Evolutionary conservation across 768 basidiomycete genomes (phyloP).

Genomic region (Russula lepida): DNA sequence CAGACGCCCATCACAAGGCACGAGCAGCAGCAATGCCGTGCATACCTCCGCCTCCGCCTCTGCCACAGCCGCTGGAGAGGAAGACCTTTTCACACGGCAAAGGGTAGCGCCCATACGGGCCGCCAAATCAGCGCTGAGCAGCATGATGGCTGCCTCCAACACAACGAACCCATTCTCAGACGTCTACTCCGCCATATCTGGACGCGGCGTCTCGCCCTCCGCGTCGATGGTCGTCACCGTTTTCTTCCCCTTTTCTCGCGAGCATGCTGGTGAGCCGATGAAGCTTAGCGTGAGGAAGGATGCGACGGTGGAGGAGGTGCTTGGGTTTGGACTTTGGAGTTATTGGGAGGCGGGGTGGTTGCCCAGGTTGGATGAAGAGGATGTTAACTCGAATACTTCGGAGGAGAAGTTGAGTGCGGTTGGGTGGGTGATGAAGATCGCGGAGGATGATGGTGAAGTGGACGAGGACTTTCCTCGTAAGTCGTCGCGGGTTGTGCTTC

Average conservation of each 20-base stretch:
- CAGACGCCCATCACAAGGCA: conserved; percentile 21
- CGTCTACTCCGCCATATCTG: conserved; percentile 77
- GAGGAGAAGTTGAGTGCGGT: conserved; percentile 65
- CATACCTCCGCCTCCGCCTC: not conserved
- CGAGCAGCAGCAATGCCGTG: not conserved
- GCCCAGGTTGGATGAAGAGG: conserved; percentile 71
- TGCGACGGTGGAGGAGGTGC: conserved; percentile 90
- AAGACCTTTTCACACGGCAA: conserved; percentile 42
- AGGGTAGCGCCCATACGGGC: conserved; percentile 37
- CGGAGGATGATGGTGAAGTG: conserved; percentile 95
- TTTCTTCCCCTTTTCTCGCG: conserved; percentile 75
- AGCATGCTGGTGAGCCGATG: conserved; percentile 56
- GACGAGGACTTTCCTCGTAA: conserved; percentile 97
- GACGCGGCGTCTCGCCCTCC: conserved; percentile 51
- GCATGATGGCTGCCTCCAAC: conserved; percentile 60
- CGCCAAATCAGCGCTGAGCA: conserved; percentile 56
- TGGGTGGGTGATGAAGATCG: conserved; percentile 89
- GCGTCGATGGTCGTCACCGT: conserved; percentile 60
- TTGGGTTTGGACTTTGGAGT: conserved; percentile 86
- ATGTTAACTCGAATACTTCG: conserved; percentile 36
- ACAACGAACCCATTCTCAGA: conserved; percentile 80
- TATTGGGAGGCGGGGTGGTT: conserved; percentile 87
- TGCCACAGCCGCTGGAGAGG: not conserved
- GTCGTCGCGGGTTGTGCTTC: conserved; percentile 26
- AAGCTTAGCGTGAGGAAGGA: conserved; percentile 74